These are phyloP conservation scores for Carex sylvatica DNA, from an alignment of 202 grass and related monocot genomes.

Conservation along the genomic window DNA sequence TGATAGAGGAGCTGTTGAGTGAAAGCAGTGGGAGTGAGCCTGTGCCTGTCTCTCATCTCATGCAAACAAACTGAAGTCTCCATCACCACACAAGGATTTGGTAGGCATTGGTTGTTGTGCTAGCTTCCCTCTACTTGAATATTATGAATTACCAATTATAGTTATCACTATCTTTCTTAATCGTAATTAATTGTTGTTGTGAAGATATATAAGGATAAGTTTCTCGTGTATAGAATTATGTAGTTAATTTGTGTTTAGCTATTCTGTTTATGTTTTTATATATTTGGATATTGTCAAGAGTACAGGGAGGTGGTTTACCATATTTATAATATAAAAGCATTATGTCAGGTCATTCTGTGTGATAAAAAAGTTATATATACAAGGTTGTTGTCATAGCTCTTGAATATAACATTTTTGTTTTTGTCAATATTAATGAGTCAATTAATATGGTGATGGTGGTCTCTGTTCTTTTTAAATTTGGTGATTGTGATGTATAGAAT, in stretches of 20 bases:
- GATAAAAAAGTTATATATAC: conserved; percentile 5
- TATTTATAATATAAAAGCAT: conserved; percentile 6
- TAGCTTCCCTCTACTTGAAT: conserved; percentile 21
- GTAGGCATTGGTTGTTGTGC: conserved; percentile 48
- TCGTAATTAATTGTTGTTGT: conserved; percentile 39
- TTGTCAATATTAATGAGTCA: neutral
- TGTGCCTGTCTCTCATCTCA: conserved; percentile 48
- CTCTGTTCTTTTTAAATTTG: neutral
- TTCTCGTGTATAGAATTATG: conserved; percentile 31
- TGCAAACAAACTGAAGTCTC: conserved; percentile 46
- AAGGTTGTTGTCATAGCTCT: conserved; percentile 2
- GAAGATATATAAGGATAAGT: conserved; percentile 27
- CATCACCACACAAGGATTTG: conserved; percentile 50
- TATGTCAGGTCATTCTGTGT: conserved; percentile 13
- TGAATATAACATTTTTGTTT: neutral
- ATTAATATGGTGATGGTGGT: conserved; percentile 18
- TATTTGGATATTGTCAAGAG: conserved; percentile 18
- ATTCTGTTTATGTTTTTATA: conserved; percentile 39
- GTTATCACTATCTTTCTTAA: conserved; percentile 35
- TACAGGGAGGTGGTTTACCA: neutral
- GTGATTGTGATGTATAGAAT: neutral
- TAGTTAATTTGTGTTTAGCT: conserved; percentile 46
- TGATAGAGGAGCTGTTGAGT: conserved; percentile 96
- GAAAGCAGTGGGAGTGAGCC: conserved; percentile 52
- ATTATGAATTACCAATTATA: conserved; percentile 39